phyloP scores from a whole-genome alignment of 1,139 yeast species.

The Yamadazyma epiphylla region DNA sequence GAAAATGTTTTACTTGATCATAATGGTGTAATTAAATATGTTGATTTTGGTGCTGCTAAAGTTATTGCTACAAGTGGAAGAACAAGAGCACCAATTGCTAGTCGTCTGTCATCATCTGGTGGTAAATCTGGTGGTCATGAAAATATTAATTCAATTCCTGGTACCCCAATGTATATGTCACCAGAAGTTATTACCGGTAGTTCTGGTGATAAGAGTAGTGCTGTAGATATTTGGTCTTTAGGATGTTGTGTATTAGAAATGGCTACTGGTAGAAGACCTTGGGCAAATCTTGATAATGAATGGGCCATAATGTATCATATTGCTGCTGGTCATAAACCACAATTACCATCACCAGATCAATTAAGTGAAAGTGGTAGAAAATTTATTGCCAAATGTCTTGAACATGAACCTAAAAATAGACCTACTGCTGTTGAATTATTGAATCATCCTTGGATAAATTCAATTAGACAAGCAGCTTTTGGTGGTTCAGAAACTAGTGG shows the following conservation, averaged over 20 bases:
- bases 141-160: conserved; percentile 63
- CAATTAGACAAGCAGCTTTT: conserved; percentile 69
- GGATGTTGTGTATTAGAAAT: conserved; percentile 81
- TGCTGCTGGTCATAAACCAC: conserved; percentile 93
- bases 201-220: conserved; percentile 61
- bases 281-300: conserved; percentile 92
- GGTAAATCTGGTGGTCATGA: conserved; percentile 18
- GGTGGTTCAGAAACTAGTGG: conserved; percentile 37
- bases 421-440: conserved; percentile 82
- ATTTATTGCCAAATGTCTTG: conserved; percentile 73
- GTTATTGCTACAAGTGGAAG: conserved; percentile 75
- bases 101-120: conserved; percentile 13
- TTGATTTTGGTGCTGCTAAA: conserved; percentile 97
- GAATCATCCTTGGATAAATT: conserved; percentile 86
- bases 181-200: conserved; percentile 93
- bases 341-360: conserved; percentile 75
- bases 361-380: conserved; percentile 67
- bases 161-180: conserved; percentile 99
- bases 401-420: conserved; percentile 77
- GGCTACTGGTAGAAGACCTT: conserved; percentile 81
- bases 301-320: conserved; percentile 99
- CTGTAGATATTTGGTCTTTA: conserved; percentile 79
- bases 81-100: conserved; percentile 25
- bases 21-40: conserved; percentile 90
- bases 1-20: conserved; percentile 89